A percentile compares a stretch with the other conserved stretches of the same genome.
Conservation (phyloP, 2,329 filamentous ascomycete genomes). For the Alternaria atra region DNA sequence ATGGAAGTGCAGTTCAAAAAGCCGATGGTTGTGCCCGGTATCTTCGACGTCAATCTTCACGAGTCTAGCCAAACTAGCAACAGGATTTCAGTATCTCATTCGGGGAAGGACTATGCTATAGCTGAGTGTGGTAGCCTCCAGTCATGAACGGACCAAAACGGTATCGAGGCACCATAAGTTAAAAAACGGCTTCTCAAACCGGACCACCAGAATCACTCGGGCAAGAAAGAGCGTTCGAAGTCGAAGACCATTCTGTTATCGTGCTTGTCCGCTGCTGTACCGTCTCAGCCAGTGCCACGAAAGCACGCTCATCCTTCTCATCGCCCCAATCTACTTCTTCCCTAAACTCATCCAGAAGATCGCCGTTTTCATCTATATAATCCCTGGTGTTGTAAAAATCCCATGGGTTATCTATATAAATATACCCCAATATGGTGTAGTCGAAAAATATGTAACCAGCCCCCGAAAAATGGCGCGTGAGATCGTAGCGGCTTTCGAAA, state of each 20-base stretch:
- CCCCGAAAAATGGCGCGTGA: too few species aligned
- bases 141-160: not conserved
- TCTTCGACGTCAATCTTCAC: not conserved
- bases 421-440: too few species aligned
- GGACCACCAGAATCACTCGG: not conserved
- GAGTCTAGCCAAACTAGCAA: not conserved
- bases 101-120: conserved; percentile 1
- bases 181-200: not conserved
- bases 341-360: too few species aligned
- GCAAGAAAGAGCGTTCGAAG: not conserved
- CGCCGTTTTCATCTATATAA: too few species aligned
- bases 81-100: not conserved
- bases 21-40: conserved; percentile 7
- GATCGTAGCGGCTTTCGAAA: too few species aligned
- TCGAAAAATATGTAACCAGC: too few species aligned
- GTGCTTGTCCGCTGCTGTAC: conserved; percentile 4
- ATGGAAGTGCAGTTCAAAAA: conserved; percentile 14
- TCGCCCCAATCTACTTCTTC: not conserved
- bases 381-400: conserved; percentile 8
- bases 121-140: not conserved
- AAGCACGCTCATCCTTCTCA: conserved; percentile 6
- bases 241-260: not conserved
- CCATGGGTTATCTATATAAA: too few species aligned
- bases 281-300: conserved; percentile 5
- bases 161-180: not conserved